These are phyloP conservation scores for Cladosporium sp. DNA, from an alignment of 2,329 filamentous ascomycete species.

Conservation along the genomic window DNA sequence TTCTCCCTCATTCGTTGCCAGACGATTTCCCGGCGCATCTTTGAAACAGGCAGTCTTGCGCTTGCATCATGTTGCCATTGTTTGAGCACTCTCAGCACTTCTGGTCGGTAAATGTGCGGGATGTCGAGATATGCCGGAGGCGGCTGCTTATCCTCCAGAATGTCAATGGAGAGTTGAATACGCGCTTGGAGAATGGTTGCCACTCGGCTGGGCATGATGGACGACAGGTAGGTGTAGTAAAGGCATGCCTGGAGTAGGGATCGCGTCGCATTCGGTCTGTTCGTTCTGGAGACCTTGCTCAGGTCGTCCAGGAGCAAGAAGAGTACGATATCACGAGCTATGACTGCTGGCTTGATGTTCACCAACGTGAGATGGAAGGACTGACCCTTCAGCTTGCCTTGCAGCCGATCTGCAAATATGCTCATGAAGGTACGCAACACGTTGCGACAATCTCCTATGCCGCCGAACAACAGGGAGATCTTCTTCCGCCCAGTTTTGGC, in stretches of 20 bases:
- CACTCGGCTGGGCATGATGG: not conserved
- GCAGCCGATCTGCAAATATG: not conserved
- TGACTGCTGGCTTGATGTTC: not conserved
- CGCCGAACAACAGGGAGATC: conserved; percentile 17
- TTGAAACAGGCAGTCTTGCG: not conserved
- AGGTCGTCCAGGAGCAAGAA: not conserved
- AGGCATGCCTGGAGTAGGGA: not conserved
- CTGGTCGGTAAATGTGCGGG: not conserved
- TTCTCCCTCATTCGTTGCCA: not conserved
- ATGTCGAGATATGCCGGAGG: conserved; percentile 2
- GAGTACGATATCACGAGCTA: not conserved
- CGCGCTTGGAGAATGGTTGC: not conserved
- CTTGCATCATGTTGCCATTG: conserved; percentile 11
- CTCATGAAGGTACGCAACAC: not conserved
- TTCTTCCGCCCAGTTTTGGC: not conserved
- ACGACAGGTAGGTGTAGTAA: conserved; percentile 4
- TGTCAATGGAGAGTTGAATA: not conserved
- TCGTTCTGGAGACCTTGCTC: not conserved
- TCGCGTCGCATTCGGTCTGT: not conserved
- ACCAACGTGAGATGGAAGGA: conserved; percentile 5
- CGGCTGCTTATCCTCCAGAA: not conserved
- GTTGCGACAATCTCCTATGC: conserved; percentile 18
- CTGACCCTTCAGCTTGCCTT: not conserved
- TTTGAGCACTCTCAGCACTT: not conserved
- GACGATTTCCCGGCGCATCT: not conserved